Conservation (phyloP, 2,329 filamentous ascomycete genomes). For the Trichoderma gracile region DNA sequence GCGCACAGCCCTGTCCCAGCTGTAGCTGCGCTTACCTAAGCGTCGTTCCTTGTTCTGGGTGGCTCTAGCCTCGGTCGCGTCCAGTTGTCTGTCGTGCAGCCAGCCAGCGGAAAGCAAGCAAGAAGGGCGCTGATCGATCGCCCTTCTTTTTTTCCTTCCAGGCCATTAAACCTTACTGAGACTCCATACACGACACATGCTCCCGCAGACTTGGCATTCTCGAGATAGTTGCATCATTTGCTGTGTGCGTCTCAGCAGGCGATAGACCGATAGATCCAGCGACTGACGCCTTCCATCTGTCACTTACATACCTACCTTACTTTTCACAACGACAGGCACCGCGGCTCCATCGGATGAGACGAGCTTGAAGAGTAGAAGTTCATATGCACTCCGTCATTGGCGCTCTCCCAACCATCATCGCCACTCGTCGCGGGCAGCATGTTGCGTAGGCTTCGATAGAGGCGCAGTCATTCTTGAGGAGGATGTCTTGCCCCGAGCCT, state of each 20-base stretch:
- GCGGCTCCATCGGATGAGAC: neutral
- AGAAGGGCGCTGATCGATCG: slow-evolving; percentile 16
- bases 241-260: no score
- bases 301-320: no score
- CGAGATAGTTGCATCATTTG: no score
- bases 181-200: no score
- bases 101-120: neutral
- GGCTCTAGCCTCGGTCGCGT: slow-evolving; percentile 6
- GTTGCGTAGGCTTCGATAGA: slow-evolving; percentile 12
- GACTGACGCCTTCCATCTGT: no score
- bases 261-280: neutral
- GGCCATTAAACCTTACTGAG: no score
- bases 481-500: slow-evolving; percentile 20
- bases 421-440: slow-evolving; percentile 4
- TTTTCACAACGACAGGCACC: neutral
- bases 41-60: neutral
- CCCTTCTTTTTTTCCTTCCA: no score
- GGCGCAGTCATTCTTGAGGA: slow-evolving; percentile 1
- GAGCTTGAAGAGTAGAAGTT: neutral
- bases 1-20: neutral
- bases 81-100: neutral
- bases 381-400: neutral
- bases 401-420: neutral
- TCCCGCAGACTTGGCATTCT: no score
- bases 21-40: neutral